Evolutionary conservation across 495 filamentous ascomycete species (phyloP).

Genomic region (Opeltia flavorubescens): DNA sequence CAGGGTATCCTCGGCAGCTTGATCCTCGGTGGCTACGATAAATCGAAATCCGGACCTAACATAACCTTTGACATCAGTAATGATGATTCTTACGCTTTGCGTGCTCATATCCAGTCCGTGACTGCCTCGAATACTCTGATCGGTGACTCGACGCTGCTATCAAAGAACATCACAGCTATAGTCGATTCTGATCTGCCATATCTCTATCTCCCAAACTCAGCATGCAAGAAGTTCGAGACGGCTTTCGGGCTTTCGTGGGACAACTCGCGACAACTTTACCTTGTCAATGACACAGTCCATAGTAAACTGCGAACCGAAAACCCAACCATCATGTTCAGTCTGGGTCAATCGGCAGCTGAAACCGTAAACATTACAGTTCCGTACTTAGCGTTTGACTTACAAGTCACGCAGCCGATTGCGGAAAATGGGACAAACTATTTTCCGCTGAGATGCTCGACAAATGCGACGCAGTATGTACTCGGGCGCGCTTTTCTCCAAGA

Average conservation of each 20-base stretch:
- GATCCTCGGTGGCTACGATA: constrained; percentile 46
- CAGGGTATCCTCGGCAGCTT: constrained; percentile 28
- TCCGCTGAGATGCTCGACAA: constrained; percentile 32
- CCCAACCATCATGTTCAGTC: constrained; percentile 33
- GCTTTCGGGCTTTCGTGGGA: constrained; percentile 37
- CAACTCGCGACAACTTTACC: constrained; percentile 28
- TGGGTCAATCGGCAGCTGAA: constrained; percentile 23
- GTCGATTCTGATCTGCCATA: constrained; percentile 41
- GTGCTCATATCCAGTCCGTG: constrained; percentile 32
- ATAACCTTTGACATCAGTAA: constrained; percentile 32
- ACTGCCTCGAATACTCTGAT: constrained; percentile 7
- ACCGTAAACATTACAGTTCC: constrained; percentile 36
- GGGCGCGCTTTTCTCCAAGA: constrained; percentile 44
- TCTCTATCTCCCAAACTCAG: constrained; percentile 36
- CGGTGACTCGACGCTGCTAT: constrained; percentile 4
- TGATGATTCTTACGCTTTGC: constrained; percentile 32
- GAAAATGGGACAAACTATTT: constrained; percentile 30
- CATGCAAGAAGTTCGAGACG: constrained; percentile 36
- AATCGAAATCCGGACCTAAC: constrained; percentile 34
- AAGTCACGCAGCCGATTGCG: constrained; percentile 20
- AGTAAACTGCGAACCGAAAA: constrained; percentile 27
- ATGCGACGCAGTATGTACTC: constrained; percentile 36
- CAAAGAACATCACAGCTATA: constrained; percentile 14
- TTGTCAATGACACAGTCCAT: constrained; percentile 35
- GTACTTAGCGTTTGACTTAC: constrained; percentile 38